A percentile compares a stretch with the other conserved stretches of the same genome.
Conservation (phyloP, 352 stramenopile species). For the Pythium brassicae region DNA sequence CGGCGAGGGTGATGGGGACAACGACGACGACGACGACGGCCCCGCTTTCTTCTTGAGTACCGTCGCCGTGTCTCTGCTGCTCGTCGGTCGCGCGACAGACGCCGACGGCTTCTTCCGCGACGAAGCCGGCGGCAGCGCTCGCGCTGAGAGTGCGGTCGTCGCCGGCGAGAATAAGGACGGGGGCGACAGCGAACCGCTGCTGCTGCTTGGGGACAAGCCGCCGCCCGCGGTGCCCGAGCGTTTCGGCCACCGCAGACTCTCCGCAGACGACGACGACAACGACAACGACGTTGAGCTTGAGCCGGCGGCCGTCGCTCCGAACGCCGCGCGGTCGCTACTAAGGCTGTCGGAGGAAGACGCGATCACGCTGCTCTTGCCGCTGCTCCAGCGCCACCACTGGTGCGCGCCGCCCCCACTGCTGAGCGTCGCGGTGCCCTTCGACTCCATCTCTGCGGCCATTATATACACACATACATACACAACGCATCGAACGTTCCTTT, state of each 20-base stretch:
- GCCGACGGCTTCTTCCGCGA: slow-evolving; percentile 9
- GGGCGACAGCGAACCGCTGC: slow-evolving; percentile 13
- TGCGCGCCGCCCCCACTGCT: slow-evolving; percentile 17
- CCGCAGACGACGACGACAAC: background rate
- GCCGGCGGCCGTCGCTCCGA: no score
- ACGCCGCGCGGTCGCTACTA: slow-evolving; percentile 9
- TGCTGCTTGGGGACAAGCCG: slow-evolving; percentile 22
- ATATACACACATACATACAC: background rate
- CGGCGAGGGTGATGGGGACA: no score
- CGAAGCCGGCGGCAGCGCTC: slow-evolving; percentile 2
- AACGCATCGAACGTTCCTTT: no score
- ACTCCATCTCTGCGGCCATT: slow-evolving; percentile 21
- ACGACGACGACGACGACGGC: slow-evolving; percentile 1
- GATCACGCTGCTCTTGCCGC: slow-evolving; percentile 64
- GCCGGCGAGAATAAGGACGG: slow-evolving; percentile 25
- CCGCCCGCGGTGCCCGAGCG: slow-evolving; percentile 1
- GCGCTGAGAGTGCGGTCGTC: slow-evolving; percentile 10
- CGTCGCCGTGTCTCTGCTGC: background rate
- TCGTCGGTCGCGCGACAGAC: background rate
- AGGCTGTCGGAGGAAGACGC: slow-evolving; percentile 42
- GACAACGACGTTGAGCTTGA: background rate
- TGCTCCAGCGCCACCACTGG: slow-evolving; percentile 74
- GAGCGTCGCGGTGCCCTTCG: slow-evolving; percentile 16
- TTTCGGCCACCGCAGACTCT: background rate
- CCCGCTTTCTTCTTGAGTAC: slow-evolving; percentile 13